phyloP scores from a whole-genome alignment of 495 filamentous ascomycete genomes.

The Tuber melanosporum region DNA sequence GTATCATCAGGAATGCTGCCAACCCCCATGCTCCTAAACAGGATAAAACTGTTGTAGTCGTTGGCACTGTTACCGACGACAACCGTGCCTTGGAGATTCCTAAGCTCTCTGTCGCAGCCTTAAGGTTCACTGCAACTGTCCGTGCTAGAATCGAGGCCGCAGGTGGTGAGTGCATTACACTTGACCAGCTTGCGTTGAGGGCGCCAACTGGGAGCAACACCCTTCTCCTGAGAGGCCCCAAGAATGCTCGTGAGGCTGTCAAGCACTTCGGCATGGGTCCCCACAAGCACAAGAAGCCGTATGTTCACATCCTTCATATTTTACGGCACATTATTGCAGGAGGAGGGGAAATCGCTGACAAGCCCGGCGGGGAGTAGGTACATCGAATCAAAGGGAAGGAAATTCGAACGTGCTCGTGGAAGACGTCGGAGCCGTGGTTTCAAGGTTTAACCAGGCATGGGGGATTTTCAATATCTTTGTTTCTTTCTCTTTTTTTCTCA shows the following conservation, averaged over 20 bases:
- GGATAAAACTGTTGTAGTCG: conserved; percentile 83
- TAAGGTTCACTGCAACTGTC: conserved; percentile 92
- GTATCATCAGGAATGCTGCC: conserved; percentile 65
- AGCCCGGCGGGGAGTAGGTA: conserved; percentile 69
- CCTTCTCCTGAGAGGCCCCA: conserved; percentile 86
- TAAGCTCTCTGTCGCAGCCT: conserved; percentile 84
- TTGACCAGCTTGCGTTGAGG: conserved; percentile 91
- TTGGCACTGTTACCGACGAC: conserved; percentile 94
- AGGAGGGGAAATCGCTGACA: conserved; percentile 39
- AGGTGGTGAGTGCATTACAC: conserved; percentile 85
- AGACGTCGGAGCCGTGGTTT: conserved; percentile 93
- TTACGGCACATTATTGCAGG: not conserved
- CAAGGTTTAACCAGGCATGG: conserved; percentile 71
- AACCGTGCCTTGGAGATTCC: conserved; percentile 82
- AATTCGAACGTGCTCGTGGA: conserved; percentile 97
- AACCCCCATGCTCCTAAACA: conserved; percentile 54
- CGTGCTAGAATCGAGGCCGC: conserved; percentile 85
- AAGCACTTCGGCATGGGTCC: conserved; percentile 99
- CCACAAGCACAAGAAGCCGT: conserved; percentile 83
- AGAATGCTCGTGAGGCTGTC: conserved; percentile 92
- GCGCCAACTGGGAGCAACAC: conserved; percentile 92
- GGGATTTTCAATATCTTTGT: conserved; percentile 27
- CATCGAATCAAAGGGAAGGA: conserved; percentile 94
- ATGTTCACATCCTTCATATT: conserved; percentile 40
- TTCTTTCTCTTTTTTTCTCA: conserved; percentile 16